Evolutionary conservation across 768 basidiomycete genomes (phyloP).

Genomic region (Serendipita sp.): DNA sequence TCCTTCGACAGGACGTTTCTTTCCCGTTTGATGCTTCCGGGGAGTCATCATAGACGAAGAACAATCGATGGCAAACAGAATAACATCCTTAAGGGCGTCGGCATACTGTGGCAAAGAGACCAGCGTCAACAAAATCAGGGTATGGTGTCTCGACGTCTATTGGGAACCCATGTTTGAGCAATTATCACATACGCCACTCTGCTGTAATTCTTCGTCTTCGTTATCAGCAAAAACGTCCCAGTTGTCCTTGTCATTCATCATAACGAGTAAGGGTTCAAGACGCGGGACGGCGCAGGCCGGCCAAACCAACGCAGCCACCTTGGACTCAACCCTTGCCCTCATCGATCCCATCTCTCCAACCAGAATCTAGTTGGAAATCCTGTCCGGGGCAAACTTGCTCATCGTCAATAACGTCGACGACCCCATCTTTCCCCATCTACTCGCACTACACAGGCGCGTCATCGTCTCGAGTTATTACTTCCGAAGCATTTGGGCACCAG

Average conservation of each 20-base stretch:
- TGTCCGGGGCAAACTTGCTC: no score
- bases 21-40: slow-evolving; percentile 44
- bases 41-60: slow-evolving; percentile 76
- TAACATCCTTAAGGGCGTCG: slow-evolving; percentile 67
- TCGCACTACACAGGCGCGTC: no score
- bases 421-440: no score
- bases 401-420: no score
- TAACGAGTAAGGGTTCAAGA: neutral
- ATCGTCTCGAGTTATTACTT: no score
- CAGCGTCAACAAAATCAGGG: neutral
- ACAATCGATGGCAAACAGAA: slow-evolving; percentile 92
- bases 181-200: slow-evolving; percentile 34
- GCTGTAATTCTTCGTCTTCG: slow-evolving; percentile 64
- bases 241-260: slow-evolving; percentile 29
- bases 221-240: slow-evolving; percentile 70
- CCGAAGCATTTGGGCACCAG: no score
- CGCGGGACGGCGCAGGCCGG: no score
- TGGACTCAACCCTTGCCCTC: no score
- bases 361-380: no score
- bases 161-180: neutral
- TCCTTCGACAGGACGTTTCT: slow-evolving; percentile 15
- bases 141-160: slow-evolving; percentile 10
- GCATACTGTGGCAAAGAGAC: slow-evolving; percentile 28
- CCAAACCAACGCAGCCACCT: no score
- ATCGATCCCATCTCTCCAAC: no score